Conservation (phyloP, 495 filamentous ascomycete genomes). For the Apodospora peruviana region DNA sequence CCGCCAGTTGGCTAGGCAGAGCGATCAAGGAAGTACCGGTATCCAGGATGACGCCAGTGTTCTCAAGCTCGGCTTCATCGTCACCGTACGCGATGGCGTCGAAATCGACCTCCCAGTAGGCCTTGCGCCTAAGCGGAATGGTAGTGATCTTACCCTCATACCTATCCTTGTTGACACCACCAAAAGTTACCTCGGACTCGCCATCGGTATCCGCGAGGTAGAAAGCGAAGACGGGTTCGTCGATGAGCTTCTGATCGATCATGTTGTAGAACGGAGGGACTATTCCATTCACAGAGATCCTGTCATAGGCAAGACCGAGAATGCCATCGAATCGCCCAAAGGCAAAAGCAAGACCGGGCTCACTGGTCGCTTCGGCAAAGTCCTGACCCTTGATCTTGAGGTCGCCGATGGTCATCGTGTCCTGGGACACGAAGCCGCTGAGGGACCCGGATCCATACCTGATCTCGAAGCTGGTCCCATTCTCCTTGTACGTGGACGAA, state of each 20-base stretch:
- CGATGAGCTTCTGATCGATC: conserved; percentile 80
- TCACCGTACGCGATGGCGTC: conserved; percentile 86
- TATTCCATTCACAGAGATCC: conserved; percentile 92
- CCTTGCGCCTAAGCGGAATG: conserved; percentile 93
- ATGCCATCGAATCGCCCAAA: conserved; percentile 99
- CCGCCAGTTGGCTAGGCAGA: conserved; percentile 84
- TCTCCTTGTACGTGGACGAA: conserved; percentile 90
- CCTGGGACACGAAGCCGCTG: conserved; percentile 89
- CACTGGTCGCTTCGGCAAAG: conserved; percentile 90
- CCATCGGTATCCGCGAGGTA: conserved; percentile 75
- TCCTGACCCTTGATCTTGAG: conserved; percentile 78
- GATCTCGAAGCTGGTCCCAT: conserved; percentile 89
- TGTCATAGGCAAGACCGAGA: conserved; percentile 88
- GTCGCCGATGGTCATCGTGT: conserved; percentile 82
- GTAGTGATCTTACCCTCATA: conserved; percentile 87
- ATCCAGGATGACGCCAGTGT: conserved; percentile 94
- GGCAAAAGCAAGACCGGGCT: conserved; percentile 95
- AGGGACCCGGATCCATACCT: conserved; percentile 92
- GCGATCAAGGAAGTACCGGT: conserved; percentile 98
- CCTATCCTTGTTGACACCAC: conserved; percentile 80
- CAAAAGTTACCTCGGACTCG: conserved; percentile 84
- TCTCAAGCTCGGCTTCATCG: conserved; percentile 75
- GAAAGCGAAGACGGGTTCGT: conserved; percentile 94
- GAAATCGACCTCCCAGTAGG: conserved; percentile 99
- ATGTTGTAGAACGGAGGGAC: conserved; percentile 95